A percentile compares a stretch with the other conserved stretches of the same genome.
These are phyloP conservation scores for Mollisia scopiformis DNA, from an alignment of 2,329 filamentous ascomycete genomes.

Conservation along the genomic window DNA sequence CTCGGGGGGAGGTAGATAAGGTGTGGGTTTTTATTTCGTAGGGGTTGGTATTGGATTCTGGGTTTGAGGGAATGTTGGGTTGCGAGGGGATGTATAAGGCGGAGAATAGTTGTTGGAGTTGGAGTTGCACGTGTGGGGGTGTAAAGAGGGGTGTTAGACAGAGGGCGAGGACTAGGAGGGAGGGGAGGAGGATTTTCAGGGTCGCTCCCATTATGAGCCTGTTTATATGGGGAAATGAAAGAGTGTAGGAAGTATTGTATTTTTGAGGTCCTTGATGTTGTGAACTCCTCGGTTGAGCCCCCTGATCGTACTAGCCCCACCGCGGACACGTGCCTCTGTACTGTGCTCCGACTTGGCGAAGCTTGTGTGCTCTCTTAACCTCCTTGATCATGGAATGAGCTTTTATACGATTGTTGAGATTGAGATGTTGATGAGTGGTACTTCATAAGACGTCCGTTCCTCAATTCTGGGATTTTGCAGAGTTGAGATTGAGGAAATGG, in stretches of 20 bases:
- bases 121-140: neutral
- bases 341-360: neutral
- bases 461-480: neutral
- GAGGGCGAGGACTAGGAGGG: neutral
- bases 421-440: neutral
- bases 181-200: neutral
- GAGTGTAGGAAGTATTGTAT: neutral
- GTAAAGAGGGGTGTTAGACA: neutral
- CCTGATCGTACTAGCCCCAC: neutral
- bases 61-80: neutral
- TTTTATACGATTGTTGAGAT: neutral
- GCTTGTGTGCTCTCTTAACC: neutral
- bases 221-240: neutral
- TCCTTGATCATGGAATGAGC: neutral
- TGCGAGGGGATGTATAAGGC: neutral
- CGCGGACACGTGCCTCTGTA: neutral
- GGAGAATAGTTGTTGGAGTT: neutral
- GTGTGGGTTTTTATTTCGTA: constrained; percentile 4
- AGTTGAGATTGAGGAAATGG: too few relatives aligned
- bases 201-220: neutral
- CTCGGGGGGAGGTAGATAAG: neutral
- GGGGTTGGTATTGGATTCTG: neutral
- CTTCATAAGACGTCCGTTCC: neutral
- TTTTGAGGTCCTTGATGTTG: neutral
- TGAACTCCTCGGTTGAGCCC: neutral